These are phyloP conservation scores for Podospora pseudopauciseta DNA, from an alignment of 495 filamentous ascomycete species.

Conservation along the genomic window DNA sequence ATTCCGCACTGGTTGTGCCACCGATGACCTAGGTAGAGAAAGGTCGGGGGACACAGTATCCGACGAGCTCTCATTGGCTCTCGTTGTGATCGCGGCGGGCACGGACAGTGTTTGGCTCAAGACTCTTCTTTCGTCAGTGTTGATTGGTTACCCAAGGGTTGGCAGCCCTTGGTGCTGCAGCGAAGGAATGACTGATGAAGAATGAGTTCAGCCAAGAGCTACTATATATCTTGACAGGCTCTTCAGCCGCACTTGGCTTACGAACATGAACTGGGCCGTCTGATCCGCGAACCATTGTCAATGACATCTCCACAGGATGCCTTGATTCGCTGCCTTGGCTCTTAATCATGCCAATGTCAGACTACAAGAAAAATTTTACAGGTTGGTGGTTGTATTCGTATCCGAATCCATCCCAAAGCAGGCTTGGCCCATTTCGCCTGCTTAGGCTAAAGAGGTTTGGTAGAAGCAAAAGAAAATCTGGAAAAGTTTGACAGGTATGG, in stretches of 20 bases:
- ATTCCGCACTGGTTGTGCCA: not conserved
- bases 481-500: not conserved
- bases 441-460: conserved; percentile 10
- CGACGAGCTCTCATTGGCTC: not conserved
- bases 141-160: not conserved
- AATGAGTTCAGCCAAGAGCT: not conserved
- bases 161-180: not conserved
- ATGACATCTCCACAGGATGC: not conserved
- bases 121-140: not conserved
- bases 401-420: not conserved
- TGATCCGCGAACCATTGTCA: no score
- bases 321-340: not conserved
- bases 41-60: not conserved
- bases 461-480: conserved; percentile 1
- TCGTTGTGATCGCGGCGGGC: not conserved
- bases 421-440: conserved; percentile 4
- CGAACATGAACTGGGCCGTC: no score
- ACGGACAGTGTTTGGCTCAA: not conserved
- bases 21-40: not conserved
- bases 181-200: not conserved
- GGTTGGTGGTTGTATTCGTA: not conserved
- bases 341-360: no score
- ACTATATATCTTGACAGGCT: not conserved
- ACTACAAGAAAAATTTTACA: no score
- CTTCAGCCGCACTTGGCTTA: not conserved